These are phyloP conservation scores for Phytophthora multivora DNA, from an alignment of 352 stramenopile species.

Conservation along the genomic window DNA sequence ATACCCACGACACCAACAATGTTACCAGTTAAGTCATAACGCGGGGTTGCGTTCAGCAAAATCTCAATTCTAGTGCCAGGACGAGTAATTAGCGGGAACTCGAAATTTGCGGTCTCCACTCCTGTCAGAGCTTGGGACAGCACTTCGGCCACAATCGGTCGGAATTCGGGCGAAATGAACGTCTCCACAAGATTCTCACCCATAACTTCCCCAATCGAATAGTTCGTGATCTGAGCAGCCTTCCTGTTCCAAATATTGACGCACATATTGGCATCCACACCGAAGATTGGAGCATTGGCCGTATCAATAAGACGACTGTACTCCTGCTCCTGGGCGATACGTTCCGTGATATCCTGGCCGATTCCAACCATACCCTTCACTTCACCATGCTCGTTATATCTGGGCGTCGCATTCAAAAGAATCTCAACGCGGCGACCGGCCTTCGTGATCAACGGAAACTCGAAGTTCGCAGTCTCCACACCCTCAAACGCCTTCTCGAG, in stretches of 20 bases:
- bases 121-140: slow-evolving; percentile 69
- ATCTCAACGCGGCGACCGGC: slow-evolving; percentile 44
- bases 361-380: slow-evolving; percentile 47
- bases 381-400: slow-evolving; percentile 39
- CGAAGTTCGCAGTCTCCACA: slow-evolving; percentile 46
- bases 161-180: slow-evolving; percentile 82
- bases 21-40: slow-evolving; percentile 58
- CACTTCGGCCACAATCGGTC: slow-evolving; percentile 67
- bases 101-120: slow-evolving; percentile 44
- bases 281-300: slow-evolving; percentile 60
- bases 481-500: slow-evolving; percentile 47
- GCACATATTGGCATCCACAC: slow-evolving; percentile 52
- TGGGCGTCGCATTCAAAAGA: slow-evolving; percentile 43
- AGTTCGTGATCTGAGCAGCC: slow-evolving; percentile 87
- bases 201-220: slow-evolving; percentile 80
- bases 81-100: slow-evolving; percentile 35
- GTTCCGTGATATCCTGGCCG: slow-evolving; percentile 47
- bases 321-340: slow-evolving; percentile 41
- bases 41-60: slow-evolving; percentile 56
- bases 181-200: slow-evolving; percentile 80
- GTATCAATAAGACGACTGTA: slow-evolving; percentile 51
- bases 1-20: slow-evolving; percentile 66
- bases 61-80: slow-evolving; percentile 72
- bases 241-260: slow-evolving; percentile 91
- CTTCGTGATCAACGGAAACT: slow-evolving; percentile 57